phyloP scores from a whole-genome alignment of 2,329 filamentous ascomycete genomes.

The Paraconiothyrium brasiliense region DNA sequence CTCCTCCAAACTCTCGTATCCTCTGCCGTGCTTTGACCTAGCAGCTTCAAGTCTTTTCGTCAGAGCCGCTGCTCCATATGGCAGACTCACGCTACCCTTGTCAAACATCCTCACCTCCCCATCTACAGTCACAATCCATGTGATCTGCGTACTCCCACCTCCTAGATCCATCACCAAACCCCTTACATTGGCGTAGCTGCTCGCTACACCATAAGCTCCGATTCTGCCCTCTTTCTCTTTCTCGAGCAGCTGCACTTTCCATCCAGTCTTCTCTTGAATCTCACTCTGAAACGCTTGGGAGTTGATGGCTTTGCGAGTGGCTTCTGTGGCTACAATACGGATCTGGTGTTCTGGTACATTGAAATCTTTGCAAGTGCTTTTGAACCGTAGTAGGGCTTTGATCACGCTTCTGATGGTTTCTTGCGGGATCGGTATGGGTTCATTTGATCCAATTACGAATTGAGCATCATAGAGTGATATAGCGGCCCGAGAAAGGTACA shows the following conservation, averaged over 20 bases:
- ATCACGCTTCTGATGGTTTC: conserved; percentile 73
- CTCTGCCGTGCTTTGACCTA: conserved; percentile 51
- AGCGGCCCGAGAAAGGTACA: conserved; percentile 79
- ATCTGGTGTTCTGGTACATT: conserved; percentile 72
- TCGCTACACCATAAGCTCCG: conserved; percentile 84
- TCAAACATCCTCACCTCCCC: conserved; percentile 54
- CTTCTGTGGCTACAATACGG: conserved; percentile 85
- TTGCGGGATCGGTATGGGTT: conserved; percentile 62
- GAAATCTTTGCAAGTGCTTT: conserved; percentile 73
- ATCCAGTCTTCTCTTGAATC: conserved; percentile 71
- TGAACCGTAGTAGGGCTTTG: conserved; percentile 74
- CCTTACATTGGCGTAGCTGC: conserved; percentile 73
- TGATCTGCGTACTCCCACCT: conserved; percentile 76
- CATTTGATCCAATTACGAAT: conserved; percentile 54
- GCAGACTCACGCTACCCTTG: conserved; percentile 69
- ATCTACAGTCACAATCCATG: conserved; percentile 67
- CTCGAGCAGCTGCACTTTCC: conserved; percentile 75
- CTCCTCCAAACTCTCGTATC: conserved; percentile 57
- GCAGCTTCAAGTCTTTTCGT: conserved; percentile 59
- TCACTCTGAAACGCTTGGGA: conserved; percentile 71
- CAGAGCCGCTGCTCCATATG: conserved; percentile 75
- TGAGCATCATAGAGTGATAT: conserved; percentile 90
- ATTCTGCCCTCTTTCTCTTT: conserved; percentile 85
- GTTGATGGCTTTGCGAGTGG: conserved; percentile 83
- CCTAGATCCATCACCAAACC: conserved; percentile 89